Percentiles rank a stretch among this genome's conserved stretches.
phyloP scores from a whole-genome alignment of 768 basidiomycete species.

The Rhizopogon vinicolor region DNA sequence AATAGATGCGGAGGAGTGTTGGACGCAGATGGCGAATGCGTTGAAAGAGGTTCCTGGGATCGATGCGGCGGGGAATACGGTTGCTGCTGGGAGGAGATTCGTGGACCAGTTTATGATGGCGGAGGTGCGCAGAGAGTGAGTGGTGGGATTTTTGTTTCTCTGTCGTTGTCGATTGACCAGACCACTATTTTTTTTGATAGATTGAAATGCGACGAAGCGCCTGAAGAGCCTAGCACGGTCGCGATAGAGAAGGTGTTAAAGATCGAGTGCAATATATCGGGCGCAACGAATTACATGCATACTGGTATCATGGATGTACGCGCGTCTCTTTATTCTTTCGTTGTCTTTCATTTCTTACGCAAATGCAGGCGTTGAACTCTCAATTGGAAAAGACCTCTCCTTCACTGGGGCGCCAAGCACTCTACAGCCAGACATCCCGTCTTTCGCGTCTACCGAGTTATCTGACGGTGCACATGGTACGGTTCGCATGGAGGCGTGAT shows the following conservation, averaged over 20 bases:
- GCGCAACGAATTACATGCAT: slow-evolving; percentile 83
- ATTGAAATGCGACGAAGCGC: slow-evolving; percentile 75
- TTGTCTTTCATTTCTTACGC: neutral
- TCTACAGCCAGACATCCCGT: slow-evolving; percentile 77
- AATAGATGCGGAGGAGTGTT: slow-evolving; percentile 93
- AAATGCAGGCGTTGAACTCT: slow-evolving; percentile 72
- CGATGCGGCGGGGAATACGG: slow-evolving; percentile 23
- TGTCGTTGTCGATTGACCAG: neutral
- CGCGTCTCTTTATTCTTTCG: slow-evolving; percentile 8
- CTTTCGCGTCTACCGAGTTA: slow-evolving; percentile 81
- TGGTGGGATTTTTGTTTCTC: neutral
- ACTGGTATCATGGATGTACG: slow-evolving; percentile 78
- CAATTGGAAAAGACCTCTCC: slow-evolving; percentile 84
- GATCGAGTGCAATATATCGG: slow-evolving; percentile 89
- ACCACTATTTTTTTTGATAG: slow-evolving; percentile 37
- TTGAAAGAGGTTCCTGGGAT: slow-evolving; percentile 65
- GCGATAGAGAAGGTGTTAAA: slow-evolving; percentile 76
- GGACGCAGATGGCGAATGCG: slow-evolving; percentile 66
- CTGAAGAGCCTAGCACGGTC: slow-evolving; percentile 67
- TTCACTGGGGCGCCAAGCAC: slow-evolving; percentile 71
- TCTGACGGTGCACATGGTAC: slow-evolving; percentile 90
- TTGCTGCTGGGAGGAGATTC: slow-evolving; percentile 44
- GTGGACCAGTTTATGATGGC: slow-evolving; percentile 82
- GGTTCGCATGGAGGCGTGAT: slow-evolving; percentile 92
- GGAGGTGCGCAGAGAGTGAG: slow-evolving; percentile 66